Conservation (phyloP, 2,329 filamentous ascomycete species). For the Xylariaceae sp. region DNA sequence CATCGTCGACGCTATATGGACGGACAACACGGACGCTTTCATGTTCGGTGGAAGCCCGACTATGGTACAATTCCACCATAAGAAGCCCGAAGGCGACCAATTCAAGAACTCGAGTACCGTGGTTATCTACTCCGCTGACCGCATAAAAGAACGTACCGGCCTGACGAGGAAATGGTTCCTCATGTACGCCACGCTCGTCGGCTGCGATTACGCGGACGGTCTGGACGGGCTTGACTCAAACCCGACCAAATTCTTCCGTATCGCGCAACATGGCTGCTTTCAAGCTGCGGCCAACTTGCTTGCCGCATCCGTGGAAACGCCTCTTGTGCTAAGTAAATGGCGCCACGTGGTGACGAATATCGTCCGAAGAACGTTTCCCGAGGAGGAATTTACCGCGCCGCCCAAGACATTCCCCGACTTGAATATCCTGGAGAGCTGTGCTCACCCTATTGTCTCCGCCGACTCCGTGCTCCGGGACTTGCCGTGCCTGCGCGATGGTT, state of each 20-base stretch:
- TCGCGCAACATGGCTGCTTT: slow-evolving; percentile 30
- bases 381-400: slow-evolving; percentile 21
- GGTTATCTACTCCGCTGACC: slow-evolving; percentile 16
- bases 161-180: slow-evolving; percentile 32
- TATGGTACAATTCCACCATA: slow-evolving; percentile 43
- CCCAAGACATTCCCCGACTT: slow-evolving; percentile 24
- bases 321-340: slow-evolving; percentile 30
- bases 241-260: slow-evolving; percentile 23
- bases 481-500: slow-evolving; percentile 23
- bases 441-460: slow-evolving; percentile 25
- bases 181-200: slow-evolving; percentile 36
- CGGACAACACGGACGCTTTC: slow-evolving; percentile 53
- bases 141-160: slow-evolving; percentile 21
- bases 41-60: slow-evolving; percentile 53
- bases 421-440: slow-evolving; percentile 17
- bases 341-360: slow-evolving; percentile 29
- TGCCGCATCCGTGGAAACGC: slow-evolving; percentile 15
- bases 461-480: slow-evolving; percentile 25
- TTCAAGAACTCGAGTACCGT: slow-evolving; percentile 26
- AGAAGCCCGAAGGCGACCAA: slow-evolving; percentile 29
- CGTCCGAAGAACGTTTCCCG: slow-evolving; percentile 20
- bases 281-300: slow-evolving; percentile 28
- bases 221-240: slow-evolving; percentile 30
- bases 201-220: slow-evolving; percentile 35
- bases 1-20: slow-evolving; percentile 56